Percentiles rank a stretch among this genome's conserved stretches.
Evolutionary conservation across 192 early-diverging fungal genomes (phyloP).

Genomic region (Oehlia diaphana): DNA sequence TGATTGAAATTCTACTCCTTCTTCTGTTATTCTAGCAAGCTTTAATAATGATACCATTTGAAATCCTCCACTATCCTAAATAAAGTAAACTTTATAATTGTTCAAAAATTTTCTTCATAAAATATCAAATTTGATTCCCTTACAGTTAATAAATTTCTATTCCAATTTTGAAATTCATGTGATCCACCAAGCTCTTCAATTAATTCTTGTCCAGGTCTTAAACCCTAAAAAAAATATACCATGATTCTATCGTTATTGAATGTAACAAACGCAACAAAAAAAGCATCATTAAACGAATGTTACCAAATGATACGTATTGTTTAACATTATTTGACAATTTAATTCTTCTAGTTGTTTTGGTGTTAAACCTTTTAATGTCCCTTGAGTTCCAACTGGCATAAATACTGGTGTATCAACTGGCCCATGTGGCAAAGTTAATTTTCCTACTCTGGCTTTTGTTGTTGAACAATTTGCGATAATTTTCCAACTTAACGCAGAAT

Average conservation of each 20-base stretch:
- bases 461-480: conserved; percentile 76
- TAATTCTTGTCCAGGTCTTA: conserved; percentile 71
- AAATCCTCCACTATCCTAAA: conserved; percentile 75
- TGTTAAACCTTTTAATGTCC: conserved; percentile 81
- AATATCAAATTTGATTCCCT: neutral
- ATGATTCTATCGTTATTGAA: neutral
- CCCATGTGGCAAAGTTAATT: conserved; percentile 79
- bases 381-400: conserved; percentile 89
- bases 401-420: conserved; percentile 82
- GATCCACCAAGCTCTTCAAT: conserved; percentile 73
- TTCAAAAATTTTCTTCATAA: neutral
- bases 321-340: conserved; percentile 82
- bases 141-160: conserved; percentile 73
- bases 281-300: neutral
- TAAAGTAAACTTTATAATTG: neutral
- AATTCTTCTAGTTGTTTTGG: conserved; percentile 70
- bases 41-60: conserved; percentile 90
- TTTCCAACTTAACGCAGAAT: conserved; percentile 72
- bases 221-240: conserved; percentile 39
- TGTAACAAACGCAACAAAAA: neutral
- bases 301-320: conserved; percentile 87
- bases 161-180: conserved; percentile 81
- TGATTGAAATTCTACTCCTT: conserved; percentile 83
- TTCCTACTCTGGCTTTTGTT: conserved; percentile 74
- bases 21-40: conserved; percentile 79